Conservation (phyloP, 176 grass and related monocot genomes). For the Thinopyrum elongatum region DNA sequence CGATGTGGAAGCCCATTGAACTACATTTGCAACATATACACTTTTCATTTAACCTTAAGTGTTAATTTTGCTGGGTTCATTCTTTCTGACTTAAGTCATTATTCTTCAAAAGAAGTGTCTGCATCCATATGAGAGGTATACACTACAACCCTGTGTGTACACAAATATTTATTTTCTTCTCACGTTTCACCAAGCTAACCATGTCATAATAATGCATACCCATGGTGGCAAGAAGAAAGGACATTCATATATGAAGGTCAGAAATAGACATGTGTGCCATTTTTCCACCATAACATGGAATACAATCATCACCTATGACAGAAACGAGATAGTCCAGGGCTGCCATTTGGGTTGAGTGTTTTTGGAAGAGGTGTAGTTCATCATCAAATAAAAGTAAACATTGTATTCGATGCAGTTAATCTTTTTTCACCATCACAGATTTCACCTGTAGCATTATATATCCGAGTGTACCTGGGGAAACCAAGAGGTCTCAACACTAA, state of each 20-base stretch:
- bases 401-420: slow-evolving; percentile 57
- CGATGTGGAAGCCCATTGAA: slow-evolving; percentile 64
- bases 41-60: slow-evolving; percentile 13
- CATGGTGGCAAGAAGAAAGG: not conserved
- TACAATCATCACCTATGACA: slow-evolving; percentile 72
- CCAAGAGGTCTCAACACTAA: slow-evolving; percentile 74
- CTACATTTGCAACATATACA: slow-evolving; percentile 38
- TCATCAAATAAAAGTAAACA: slow-evolving; percentile 77
- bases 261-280: slow-evolving; percentile 66
- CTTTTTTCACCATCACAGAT: slow-evolving; percentile 83
- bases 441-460: slow-evolving; percentile 92
- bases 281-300: slow-evolving; percentile 92
- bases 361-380: slow-evolving; percentile 68
- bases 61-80: not conserved
- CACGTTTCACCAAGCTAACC: not conserved
- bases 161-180: too few species aligned
- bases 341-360: slow-evolving; percentile 90
- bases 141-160: not conserved
- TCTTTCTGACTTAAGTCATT: not conserved
- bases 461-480: slow-evolving; percentile 61
- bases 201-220: slow-evolving; percentile 8
- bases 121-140: not conserved
- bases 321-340: slow-evolving; percentile 95
- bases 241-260: not conserved
- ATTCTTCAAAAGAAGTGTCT: slow-evolving; percentile 9